phyloP scores from a whole-genome alignment of 352 stramenopile genomes.

The Phytophthora macrochlamydospora region DNA sequence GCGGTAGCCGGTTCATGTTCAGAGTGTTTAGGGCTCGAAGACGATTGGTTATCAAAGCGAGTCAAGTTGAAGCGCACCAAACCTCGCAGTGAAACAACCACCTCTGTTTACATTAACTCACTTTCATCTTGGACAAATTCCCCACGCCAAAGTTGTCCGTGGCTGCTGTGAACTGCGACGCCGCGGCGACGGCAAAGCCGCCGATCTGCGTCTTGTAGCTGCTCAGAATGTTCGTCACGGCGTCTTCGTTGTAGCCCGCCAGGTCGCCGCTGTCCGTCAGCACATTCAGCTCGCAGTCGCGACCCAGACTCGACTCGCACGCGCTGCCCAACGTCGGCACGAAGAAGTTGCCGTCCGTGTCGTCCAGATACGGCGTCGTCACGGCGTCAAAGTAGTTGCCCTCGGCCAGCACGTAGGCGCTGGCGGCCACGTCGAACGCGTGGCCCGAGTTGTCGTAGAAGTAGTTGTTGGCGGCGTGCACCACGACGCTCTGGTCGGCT shows the following conservation, averaged over 20 bases:
- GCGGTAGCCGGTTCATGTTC: too few species aligned
- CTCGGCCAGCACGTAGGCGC: constrained; percentile 28
- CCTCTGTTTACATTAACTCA: too few species aligned
- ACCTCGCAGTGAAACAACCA: too few species aligned
- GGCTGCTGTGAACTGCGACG: constrained; percentile 12
- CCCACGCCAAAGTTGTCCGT: constrained; percentile 24
- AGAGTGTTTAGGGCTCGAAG: too few species aligned
- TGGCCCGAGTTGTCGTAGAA: constrained; percentile 23
- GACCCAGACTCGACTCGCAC: constrained; percentile 19
- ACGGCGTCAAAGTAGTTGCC: constrained; percentile 31
- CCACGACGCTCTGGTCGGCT: constrained; percentile 25
- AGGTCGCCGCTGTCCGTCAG: constrained; percentile 18
- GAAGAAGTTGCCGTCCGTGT: constrained; percentile 26
- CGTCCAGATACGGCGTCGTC: constrained; percentile 22
- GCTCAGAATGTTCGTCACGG: constrained; percentile 15
- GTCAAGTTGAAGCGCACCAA: too few species aligned
- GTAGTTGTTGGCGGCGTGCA: constrained; percentile 41
- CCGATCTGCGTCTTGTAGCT: constrained; percentile 22
- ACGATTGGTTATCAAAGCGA: too few species aligned
- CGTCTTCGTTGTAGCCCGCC: constrained; percentile 22
- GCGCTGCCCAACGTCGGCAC: constrained; percentile 16
- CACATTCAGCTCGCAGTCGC: constrained; percentile 26
- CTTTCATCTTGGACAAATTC: background rate
- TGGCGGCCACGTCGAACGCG: constrained; percentile 25
- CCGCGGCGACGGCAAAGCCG: constrained; percentile 12